Percentiles rank a stretch among this genome's conserved stretches.
phyloP scores from a whole-genome alignment of 2,329 filamentous ascomycete genomes.

The Seiridium unicorne region DNA sequence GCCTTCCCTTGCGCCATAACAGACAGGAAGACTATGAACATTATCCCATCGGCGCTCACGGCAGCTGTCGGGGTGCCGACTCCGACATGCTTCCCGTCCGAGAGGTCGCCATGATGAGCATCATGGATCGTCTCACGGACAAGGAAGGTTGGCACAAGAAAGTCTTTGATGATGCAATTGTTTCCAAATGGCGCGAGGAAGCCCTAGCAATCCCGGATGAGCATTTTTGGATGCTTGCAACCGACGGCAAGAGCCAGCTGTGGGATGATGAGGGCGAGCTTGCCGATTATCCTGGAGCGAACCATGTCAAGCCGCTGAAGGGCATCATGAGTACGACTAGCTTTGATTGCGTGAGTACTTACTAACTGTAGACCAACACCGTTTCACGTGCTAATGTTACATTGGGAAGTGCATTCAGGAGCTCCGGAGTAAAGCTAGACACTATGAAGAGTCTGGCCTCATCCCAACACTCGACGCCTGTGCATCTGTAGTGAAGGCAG shows the following conservation, averaged over 20 bases:
- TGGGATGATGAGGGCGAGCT: background rate
- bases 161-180: constrained; percentile 30
- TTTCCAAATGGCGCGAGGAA: constrained; percentile 30
- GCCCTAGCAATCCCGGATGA: constrained; percentile 22
- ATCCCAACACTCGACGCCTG: constrained; percentile 43
- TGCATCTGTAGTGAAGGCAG: constrained; percentile 50
- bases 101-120: constrained; percentile 34
- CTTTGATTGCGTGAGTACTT: constrained; percentile 20
- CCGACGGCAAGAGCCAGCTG: background rate
- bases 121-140: constrained; percentile 27
- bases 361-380: background rate
- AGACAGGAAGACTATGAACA: background rate
- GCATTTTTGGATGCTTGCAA: constrained; percentile 1
- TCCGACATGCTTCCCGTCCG: constrained; percentile 21
- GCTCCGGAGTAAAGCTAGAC: constrained; percentile 47
- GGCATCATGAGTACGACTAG: constrained; percentile 14
- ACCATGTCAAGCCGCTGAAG: background rate
- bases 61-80: background rate
- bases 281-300: background rate
- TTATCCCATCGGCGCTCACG: constrained; percentile 6
- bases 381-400: background rate
- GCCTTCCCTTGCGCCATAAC: background rate
- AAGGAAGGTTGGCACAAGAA: constrained; percentile 35
- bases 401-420: constrained; percentile 37
- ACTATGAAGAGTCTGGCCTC: constrained; percentile 37